phyloP scores from a whole-genome alignment of 2,329 filamentous ascomycete species.

The Phoma herbarum region DNA sequence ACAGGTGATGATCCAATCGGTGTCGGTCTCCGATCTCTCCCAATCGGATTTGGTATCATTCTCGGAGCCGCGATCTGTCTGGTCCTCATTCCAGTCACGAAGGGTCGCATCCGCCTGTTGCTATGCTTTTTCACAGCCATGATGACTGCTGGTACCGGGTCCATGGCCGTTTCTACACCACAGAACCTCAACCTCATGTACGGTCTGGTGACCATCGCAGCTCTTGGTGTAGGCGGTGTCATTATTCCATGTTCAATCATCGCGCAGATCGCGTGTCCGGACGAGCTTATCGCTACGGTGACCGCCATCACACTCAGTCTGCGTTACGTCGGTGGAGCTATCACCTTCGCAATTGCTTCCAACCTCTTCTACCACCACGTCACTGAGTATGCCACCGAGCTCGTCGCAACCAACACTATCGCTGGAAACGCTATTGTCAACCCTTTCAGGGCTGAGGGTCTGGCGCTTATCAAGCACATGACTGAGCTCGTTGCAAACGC shows the following conservation, averaged over 20 bases:
- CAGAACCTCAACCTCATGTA: conserved; percentile 66
- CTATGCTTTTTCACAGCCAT: conserved; percentile 67
- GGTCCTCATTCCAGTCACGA: conserved; percentile 64
- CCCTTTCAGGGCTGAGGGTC: conserved; percentile 45
- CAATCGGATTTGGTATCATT: conserved; percentile 71
- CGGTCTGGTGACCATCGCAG: conserved; percentile 67
- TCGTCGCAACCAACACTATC: conserved; percentile 53
- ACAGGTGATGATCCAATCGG: conserved; percentile 66
- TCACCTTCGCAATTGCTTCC: conserved; percentile 66
- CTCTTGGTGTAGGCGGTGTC: conserved; percentile 72
- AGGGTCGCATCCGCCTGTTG: conserved; percentile 67
- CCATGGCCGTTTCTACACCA: conserved; percentile 59
- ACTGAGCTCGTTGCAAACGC: conserved; percentile 54
- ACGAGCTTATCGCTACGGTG: conserved; percentile 74
- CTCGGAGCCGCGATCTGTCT: conserved; percentile 68
- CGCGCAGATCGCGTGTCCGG: conserved; percentile 73
- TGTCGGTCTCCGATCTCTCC: conserved; percentile 71
- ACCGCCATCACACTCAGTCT: conserved; percentile 74
- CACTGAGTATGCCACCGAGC: conserved; percentile 30
- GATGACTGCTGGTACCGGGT: conserved; percentile 72
- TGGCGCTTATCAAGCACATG: conserved; percentile 59
- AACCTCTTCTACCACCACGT: conserved; percentile 46
- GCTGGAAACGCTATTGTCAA: conserved; percentile 59
- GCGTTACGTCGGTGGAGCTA: conserved; percentile 71
- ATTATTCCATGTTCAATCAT: conserved; percentile 74